phyloP scores from a whole-genome alignment of 331 rosid species.

The Prunus yedoensis region DNA sequence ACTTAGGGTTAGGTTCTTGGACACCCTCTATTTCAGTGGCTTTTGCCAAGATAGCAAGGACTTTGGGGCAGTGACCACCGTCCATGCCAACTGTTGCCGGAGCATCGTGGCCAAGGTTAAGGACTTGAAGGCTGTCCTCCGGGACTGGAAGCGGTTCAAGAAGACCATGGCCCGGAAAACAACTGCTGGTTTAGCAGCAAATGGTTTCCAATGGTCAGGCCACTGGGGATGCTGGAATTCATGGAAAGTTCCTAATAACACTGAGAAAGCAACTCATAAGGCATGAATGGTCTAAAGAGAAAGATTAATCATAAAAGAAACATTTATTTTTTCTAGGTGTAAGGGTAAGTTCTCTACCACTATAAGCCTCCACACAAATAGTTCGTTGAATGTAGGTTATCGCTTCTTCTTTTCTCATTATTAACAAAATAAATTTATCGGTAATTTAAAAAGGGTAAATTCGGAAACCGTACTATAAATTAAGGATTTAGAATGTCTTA shows the following conservation, averaged over 20 bases:
- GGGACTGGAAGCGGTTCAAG: slow-evolving; percentile 66
- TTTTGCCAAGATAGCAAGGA: slow-evolving; percentile 71
- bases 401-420: neutral
- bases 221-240: slow-evolving; percentile 53
- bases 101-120: slow-evolving; percentile 59
- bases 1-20: slow-evolving; percentile 56
- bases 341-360: neutral
- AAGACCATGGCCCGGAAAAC: slow-evolving; percentile 6
- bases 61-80: slow-evolving; percentile 42
- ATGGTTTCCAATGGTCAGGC: slow-evolving; percentile 35
- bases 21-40: slow-evolving; percentile 75
- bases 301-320: neutral
- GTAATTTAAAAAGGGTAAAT: neutral
- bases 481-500: neutral
- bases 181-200: neutral
- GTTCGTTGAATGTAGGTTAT: neutral
- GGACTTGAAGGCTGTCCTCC: slow-evolving; percentile 41
- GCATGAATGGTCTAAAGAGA: neutral
- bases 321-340: neutral
- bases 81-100: slow-evolving; percentile 81
- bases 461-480: no score
- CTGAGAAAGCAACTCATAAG: neutral
- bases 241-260: slow-evolving; percentile 34
- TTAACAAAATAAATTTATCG: no score
- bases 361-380: no score